Conservation (phyloP, 169 alveolate species). For the Eimeria brunetti region DNA sequence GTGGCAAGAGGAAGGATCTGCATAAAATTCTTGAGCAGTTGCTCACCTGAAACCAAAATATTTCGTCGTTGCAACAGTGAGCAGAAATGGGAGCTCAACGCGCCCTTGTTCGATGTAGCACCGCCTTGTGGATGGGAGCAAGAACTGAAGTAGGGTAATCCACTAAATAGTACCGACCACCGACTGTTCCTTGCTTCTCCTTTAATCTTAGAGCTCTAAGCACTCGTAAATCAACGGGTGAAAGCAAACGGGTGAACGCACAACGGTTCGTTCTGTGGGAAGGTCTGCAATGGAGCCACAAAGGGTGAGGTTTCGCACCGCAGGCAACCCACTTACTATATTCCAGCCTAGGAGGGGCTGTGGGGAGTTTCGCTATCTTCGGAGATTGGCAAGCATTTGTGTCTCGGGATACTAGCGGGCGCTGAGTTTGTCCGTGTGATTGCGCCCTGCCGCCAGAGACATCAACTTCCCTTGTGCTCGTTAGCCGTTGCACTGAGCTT, state of each 20-base stretch:
- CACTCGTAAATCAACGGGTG: not conserved
- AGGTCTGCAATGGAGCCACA: not conserved
- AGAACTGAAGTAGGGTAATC: not conserved
- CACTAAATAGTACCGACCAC: not conserved
- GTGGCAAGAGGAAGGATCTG: not conserved
- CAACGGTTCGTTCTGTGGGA: not conserved
- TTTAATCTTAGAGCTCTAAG: not conserved
- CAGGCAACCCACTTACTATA: not conserved
- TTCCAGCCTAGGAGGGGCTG: not conserved
- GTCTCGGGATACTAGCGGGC: not conserved
- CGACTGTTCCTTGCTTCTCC: not conserved
- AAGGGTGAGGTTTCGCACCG: not conserved
- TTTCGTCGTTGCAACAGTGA: not conserved
- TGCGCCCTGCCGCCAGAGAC: not conserved
- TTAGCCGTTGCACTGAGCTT: not conserved
- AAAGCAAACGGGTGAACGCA: not conserved
- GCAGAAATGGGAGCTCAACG: not conserved
- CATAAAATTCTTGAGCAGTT: not conserved
- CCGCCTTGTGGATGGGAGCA: not conserved
- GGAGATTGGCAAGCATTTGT: not conserved
- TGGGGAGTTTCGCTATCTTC: not conserved
- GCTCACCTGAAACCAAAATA: not conserved
- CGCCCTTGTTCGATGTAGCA: not conserved
- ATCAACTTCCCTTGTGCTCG: not conserved
- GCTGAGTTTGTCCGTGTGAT: not conserved